Evolutionary conservation across 106 monocot genomes (phyloP), one percentile per base, ranked within the genome.

Genomic region (Acorus gramineus): DNA sequence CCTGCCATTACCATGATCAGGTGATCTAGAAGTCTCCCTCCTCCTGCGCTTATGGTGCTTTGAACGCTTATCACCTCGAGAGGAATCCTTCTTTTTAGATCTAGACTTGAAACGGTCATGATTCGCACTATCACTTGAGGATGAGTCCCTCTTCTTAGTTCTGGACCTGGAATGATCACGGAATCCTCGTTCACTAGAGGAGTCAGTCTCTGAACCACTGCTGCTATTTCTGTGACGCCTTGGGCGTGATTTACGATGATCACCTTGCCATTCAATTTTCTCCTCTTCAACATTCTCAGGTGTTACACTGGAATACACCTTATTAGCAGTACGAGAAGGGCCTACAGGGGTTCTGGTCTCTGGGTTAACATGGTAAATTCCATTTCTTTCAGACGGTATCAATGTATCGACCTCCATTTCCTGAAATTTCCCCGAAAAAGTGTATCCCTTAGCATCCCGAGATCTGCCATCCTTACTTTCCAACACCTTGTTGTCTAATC

Each of bases 31-130:
- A 56, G 69, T 66, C 63, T 69, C 55, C 45, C 62, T 80, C 12
- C 63, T 72, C 71, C 64, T 78, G 56, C 64, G 62, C 43, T 74
- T 71, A 28, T 71, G 67, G 46, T 81, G 73, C 48, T 67, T 74
- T 48, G 73, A 77, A 13, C 64, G 68, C 50, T 66, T 60, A 74
- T 66, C 68, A 67, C 60, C 66, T 63, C 62, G 66, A 56, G 76
- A 69, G 44, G 75, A 83, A 49, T 46, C 10, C 44, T 56, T 73
- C 59, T 45, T 76, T 43, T 73, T 68, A 13, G 67, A 49, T 63
- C 60, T 79, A 28, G 70, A 80, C 55, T n/a, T 76, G 42, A 66
- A 62, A 3, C 50, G 63, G 44, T 69, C 66, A 65, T 28, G 68
- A 46, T 66, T 89, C 62, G 49, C 68, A 49, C 69, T 60, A 74